A percentile compares a stretch with the other conserved stretches of the same genome.
These are phyloP conservation scores for Azolla pinnata DNA, from an alignment of 75 land plant species.

Conservation along the genomic window DNA sequence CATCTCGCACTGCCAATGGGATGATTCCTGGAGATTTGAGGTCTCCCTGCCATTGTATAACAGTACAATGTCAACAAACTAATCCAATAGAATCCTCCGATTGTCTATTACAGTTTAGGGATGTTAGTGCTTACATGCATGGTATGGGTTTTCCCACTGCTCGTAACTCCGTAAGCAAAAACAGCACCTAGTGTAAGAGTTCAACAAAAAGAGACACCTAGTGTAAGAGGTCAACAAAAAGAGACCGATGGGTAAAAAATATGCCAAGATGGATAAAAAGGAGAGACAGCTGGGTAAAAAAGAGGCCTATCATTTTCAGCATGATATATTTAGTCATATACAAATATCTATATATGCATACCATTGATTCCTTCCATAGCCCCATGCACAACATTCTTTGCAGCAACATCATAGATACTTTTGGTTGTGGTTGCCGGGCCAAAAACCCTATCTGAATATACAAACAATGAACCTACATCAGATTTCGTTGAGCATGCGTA, in stretches of 20 bases:
- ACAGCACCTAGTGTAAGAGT: constrained; percentile 51
- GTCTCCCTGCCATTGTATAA: constrained; percentile 31
- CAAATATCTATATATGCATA: constrained; percentile 8
- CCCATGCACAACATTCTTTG: constrained; percentile 63
- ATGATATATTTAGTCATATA: background rate
- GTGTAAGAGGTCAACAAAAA: background rate
- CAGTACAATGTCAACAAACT: background rate
- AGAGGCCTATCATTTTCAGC: background rate
- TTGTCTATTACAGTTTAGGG: no score
- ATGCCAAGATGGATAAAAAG: background rate
- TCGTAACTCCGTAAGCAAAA: constrained; percentile 52
- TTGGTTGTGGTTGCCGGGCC: constrained; percentile 45
- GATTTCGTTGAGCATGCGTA: no score
- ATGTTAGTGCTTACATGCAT: constrained; percentile 54
- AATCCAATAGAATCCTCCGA: no score
- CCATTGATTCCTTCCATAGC: constrained; percentile 95
- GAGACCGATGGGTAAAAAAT: background rate
- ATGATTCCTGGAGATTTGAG: constrained; percentile 52
- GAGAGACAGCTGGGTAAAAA: no score
- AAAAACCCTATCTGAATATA: constrained; percentile 63
- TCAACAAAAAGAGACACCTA: constrained; percentile 3
- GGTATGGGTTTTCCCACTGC: constrained; percentile 52
- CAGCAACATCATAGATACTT: constrained; percentile 74
- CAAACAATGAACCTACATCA: no score
- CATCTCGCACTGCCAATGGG: constrained; percentile 47